Base-by-base conservation (phyloP, 805 yeast species). In the Yamadazyma philogaea region DNA sequence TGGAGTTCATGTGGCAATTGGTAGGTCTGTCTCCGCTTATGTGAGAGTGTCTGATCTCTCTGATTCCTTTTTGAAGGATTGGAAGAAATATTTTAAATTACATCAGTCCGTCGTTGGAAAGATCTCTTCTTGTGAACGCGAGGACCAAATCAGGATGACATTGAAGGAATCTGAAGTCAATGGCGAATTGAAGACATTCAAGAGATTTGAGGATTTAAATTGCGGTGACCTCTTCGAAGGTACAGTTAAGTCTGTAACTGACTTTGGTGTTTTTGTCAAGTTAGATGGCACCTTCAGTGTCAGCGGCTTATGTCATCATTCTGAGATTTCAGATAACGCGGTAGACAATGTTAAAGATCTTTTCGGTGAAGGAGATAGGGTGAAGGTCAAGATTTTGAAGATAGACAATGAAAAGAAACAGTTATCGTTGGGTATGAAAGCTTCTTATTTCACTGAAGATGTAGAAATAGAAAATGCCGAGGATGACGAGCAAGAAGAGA, bases 341-440 rank as follows among this genome's bases (percentile, higher is more conserved):
- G 71, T 80, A 27, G 75, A 74, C 30, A 79, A 88, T 53, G 62
- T 85, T 20, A 58, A 70, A 34, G 70, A 80, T 11, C 72, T 91
- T 44, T 91, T 91, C 62, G 83, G 85, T 42, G 87, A 79, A 54
- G 98, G 98, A 50, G 98, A 91, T 59, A 75, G 84, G 48, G 97
- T 91, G 34, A 87, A 87, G 66, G 95, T 87, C 27, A 84, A 84
- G 66, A 73, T 91, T 30, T 69, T 90, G 52, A 75, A 71, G 22
- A 70, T 83, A 24, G 82, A 85, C 54, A 43, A 52, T 1, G 79
- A 70, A 8, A 88, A 84, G 71, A 82, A 82, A 47, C 90, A 85
- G 57, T 57, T 91, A 16, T 82, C 96, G 0, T 74, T 91, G 47
- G 96, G 98, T 49, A 82, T 91, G 90, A 91, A 89, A 69, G 97